These are phyloP conservation scores for Tricholoma matsutake DNA, from an alignment of 768 basidiomycete genomes.

Conservation along the genomic window DNA sequence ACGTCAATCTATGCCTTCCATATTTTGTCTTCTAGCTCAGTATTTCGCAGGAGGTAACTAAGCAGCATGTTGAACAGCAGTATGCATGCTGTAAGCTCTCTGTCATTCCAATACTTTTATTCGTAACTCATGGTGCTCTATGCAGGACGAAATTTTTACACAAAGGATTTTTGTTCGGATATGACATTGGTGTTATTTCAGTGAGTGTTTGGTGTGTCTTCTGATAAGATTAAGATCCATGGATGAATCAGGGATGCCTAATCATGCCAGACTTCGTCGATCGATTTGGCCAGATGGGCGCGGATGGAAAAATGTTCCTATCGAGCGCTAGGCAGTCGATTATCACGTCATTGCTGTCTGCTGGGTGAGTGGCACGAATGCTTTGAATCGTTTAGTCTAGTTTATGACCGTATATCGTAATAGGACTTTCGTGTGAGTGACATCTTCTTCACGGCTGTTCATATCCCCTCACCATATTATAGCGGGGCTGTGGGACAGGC, in stretches of 20 bases:
- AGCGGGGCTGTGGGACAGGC: conserved; percentile 68
- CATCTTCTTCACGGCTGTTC: conserved; percentile 5
- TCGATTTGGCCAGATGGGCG: conserved; percentile 57
- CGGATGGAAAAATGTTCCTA: conserved; percentile 47
- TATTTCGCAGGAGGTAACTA: conserved; percentile 16
- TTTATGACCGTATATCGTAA: not conserved
- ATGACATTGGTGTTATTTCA: conserved; percentile 77
- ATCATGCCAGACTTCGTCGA: conserved; percentile 77
- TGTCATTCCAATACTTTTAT: not conserved
- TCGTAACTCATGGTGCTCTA: not conserved
- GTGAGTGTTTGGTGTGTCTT: conserved; percentile 29
- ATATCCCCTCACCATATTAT: not conserved
- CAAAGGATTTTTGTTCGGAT: conserved; percentile 65
- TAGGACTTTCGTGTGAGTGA: conserved; percentile 51
- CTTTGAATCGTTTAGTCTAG: not conserved
- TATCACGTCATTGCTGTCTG: conserved; percentile 75
- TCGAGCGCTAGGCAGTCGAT: conserved; percentile 67
- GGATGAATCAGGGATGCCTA: conserved; percentile 58
- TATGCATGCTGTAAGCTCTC: not conserved
- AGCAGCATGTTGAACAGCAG: not conserved
- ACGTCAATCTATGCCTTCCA: conserved; percentile 20
- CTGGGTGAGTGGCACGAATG: conserved; percentile 46
- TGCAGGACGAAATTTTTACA: not conserved
- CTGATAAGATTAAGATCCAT: not conserved
- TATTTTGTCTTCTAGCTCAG: not conserved